Evolutionary conservation across 2,329 filamentous ascomycete species (phyloP).

Genomic region (Penicillium sclerotigenum): DNA sequence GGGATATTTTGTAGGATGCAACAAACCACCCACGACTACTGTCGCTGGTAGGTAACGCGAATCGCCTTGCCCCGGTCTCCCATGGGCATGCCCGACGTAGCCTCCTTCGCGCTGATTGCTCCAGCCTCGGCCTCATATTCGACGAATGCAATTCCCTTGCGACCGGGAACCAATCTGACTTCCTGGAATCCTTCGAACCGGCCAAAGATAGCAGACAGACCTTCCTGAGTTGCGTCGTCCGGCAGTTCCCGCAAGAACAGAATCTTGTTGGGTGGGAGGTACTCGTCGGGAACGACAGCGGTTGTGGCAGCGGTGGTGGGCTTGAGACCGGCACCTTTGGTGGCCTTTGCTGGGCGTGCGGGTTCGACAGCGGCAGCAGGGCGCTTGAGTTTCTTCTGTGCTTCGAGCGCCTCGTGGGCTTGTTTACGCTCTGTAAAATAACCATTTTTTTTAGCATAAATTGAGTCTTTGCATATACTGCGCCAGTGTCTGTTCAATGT

Average conservation of each 20-base stretch:
- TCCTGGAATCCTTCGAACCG: conserved; percentile 93
- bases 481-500: conserved; percentile 1
- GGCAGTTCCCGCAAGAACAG: conserved; percentile 91
- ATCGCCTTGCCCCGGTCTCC: conserved; percentile 72
- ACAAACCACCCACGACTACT: conserved; percentile 40
- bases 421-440: conserved; percentile 64
- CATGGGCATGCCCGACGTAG: conserved; percentile 78
- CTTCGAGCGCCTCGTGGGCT: conserved; percentile 74
- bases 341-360: conserved; percentile 65
- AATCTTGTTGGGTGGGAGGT: conserved; percentile 94
- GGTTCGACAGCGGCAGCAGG: conserved; percentile 48
- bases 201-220: conserved; percentile 74
- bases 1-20: conserved; percentile 17
- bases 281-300: conserved; percentile 90
- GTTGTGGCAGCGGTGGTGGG: conserved; percentile 65
- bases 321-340: conserved; percentile 72
- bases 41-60: conserved; percentile 94
- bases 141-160: conserved; percentile 88
- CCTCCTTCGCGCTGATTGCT: conserved; percentile 91
- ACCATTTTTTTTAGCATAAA: conserved; percentile 3
- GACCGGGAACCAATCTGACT: conserved; percentile 80
- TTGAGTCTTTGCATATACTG: neutral
- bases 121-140: conserved; percentile 90
- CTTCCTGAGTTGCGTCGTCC: conserved; percentile 78
- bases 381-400: conserved; percentile 72